These are phyloP conservation scores for Aspergillus felis DNA, from an alignment of 2,329 filamentous ascomycete species.

Conservation along the genomic window DNA sequence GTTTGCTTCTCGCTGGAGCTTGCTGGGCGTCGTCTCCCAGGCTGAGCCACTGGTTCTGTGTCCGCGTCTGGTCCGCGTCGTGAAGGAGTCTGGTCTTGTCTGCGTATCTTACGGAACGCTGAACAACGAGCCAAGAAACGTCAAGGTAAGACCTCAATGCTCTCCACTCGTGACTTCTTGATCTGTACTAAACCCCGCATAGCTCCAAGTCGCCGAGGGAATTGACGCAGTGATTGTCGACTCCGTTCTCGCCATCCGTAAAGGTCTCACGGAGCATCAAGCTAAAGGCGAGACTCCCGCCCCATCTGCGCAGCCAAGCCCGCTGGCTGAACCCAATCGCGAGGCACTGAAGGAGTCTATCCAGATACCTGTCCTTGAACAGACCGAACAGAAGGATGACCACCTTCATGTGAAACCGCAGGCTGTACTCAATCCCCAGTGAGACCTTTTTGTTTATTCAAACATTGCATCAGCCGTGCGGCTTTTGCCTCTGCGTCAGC, in stretches of 20 bases:
- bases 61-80: conserved; percentile 81
- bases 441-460: neutral
- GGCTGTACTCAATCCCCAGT: neutral
- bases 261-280: conserved; percentile 65
- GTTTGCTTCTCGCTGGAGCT: conserved; percentile 91
- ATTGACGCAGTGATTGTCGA: conserved; percentile 99
- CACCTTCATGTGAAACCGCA: conserved; percentile 15
- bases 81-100: conserved; percentile 89
- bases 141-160: conserved; percentile 63
- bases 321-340: conserved; percentile 19
- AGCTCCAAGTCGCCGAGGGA: conserved; percentile 88
- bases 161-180: neutral
- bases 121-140: conserved; percentile 84
- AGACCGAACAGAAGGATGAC: conserved; percentile 18
- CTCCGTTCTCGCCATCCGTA: conserved; percentile 85
- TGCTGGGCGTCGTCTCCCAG: conserved; percentile 86
- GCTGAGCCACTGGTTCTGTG: conserved; percentile 85
- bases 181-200: conserved; percentile 10
- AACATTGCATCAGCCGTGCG: neutral
- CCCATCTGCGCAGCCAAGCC: conserved; percentile 21
- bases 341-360: conserved; percentile 18
- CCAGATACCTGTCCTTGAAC: conserved; percentile 25
- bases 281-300: conserved; percentile 20
- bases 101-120: conserved; percentile 90
- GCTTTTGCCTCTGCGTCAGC: neutral